Evolutionary conservation across 768 basidiomycete genomes (phyloP), one percentile per base, ranked within the genome.

Genomic region (Amanita exitialis): DNA sequence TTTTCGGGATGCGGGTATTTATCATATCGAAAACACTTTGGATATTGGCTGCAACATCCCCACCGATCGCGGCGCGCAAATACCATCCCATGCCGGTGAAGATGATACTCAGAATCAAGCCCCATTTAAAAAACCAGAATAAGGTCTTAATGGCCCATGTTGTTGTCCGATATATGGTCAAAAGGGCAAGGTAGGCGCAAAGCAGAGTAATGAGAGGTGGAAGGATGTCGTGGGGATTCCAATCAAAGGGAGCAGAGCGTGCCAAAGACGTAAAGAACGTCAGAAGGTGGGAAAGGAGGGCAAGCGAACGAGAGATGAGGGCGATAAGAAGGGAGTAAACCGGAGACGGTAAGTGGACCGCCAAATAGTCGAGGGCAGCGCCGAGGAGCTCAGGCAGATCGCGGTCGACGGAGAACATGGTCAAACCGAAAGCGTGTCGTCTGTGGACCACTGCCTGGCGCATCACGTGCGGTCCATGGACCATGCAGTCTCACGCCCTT

Each of bases 61-160:
- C 51, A n/a, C 49, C 65, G 13, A 54, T 61, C 18, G 59, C 62
- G 44, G 63, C 60, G 8, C 69, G 74, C 62, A 78, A 64, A 44
- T 78, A 65, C 75, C 78, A 87, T 8, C 79, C 80, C 13, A 66
- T 61, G 6, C 70, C 72, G 5, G 75, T 81, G n/a, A 76, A 72
- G 6, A 83, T 58, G 2, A 71, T 64, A 10, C 71, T 75, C 7
- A 87, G 53, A 43, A 91, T 66, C 9, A 71, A 66, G 20, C 82
- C 83, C 88, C 88, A 91, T 66, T 91, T 91, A 58, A 86, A 62
- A 58, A 87, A 75, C 73, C 77, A 88, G 56, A 88, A 63, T 23
- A 66, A 69, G 30, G 77, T 78, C 53, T 84, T 76, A 55, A 90
- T 66, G 58, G 85, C 71, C 82, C 84, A 90, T 20, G 74, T 75